Evolutionary conservation across 2,329 filamentous ascomycete species (phyloP).

Genomic region (Penicillium sp.): DNA sequence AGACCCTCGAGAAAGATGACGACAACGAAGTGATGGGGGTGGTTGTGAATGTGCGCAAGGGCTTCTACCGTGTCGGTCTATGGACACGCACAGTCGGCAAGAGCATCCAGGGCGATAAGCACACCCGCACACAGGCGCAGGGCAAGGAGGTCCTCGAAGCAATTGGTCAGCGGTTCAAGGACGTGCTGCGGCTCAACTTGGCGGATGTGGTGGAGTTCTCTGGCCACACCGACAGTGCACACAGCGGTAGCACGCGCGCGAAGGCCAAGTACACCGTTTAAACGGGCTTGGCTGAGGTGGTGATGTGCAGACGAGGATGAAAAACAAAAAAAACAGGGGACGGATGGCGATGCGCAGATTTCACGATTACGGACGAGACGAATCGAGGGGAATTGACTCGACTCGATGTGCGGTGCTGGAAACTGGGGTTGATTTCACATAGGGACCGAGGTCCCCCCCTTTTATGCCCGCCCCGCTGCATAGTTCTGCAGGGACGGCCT

Average conservation of each 20-base stretch:
- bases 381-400: conserved; percentile 10
- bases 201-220: conserved; percentile 88
- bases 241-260: conserved; percentile 88
- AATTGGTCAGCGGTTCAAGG: conserved; percentile 91
- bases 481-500: conserved; percentile 27
- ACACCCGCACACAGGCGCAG: conserved; percentile 73
- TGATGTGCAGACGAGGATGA: conserved; percentile 16
- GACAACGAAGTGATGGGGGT: conserved; percentile 99
- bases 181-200: conserved; percentile 74
- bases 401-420: conserved; percentile 10
- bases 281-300: conserved; percentile 24
- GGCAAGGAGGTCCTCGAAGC: conserved; percentile 77
- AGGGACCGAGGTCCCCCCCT: conserved; percentile 19
- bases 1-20: conserved; percentile 88
- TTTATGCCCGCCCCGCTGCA: conserved; percentile 19
- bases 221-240: conserved; percentile 90
- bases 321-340: conserved; percentile 17
- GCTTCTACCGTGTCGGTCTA: conserved; percentile 94
- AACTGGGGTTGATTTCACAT: conserved; percentile 13
- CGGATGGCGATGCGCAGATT: conserved; percentile 5
- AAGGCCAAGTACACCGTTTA: conserved; percentile 92
- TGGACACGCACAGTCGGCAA: conserved; percentile 96
- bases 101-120: conserved; percentile 71
- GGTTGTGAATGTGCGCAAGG: conserved; percentile 97
- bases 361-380: conserved; percentile 12